Evolutionary conservation across 2,329 filamentous ascomycete genomes (phyloP), one percentile per base, ranked within the genome.

Genomic region (Neofusicoccum kwambonambiense): DNA sequence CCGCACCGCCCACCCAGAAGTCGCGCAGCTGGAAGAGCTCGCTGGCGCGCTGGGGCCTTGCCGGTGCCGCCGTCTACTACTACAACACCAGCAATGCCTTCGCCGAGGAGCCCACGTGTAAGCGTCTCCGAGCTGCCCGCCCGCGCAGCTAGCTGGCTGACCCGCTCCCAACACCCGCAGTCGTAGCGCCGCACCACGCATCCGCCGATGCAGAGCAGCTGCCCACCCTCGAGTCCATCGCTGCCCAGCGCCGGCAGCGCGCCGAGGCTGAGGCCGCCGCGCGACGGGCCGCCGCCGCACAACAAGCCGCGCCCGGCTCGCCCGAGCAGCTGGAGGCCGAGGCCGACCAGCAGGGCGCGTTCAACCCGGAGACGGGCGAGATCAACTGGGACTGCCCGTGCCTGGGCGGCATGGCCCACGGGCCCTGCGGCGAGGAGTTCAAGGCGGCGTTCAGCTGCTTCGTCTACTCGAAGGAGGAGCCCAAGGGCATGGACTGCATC

Each of bases 371-470:
- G 82, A 99, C 95, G 9, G 95, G 95, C 71, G 95, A 99, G 85
- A 99, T 99, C 81, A 99, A 99, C 84, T 99, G 95, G 95, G 95
- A 98, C 77, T 99, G 95, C 79, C 95, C 95, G 15, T 99, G 95
- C 77, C 82, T 99, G 39, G 95, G 95, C 56, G 95, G 95, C 62
- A 99, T 99, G 95, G 95, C 95, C 7, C 82, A 97, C 75, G 95
- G 95, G 0, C 95, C 95, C 62, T 99, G 95, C 76, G 95, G 95
- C 54, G 92, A 96, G 76, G 89, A 98, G 74, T 99, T 99, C 86
- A 93, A 90, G 82, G 89, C 89, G 27, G 95, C 95, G 0, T 99
- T 99, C 74, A 97, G 93, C 86, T 99, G 95, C 82, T 99, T 99
- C 74, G 93, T 99, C n/a, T 95, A 89, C 81, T 96, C 92, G 3